These are phyloP conservation scores for Colletotrichum shisoi DNA, from an alignment of 2,329 filamentous ascomycete genomes.

Conservation along the genomic window DNA sequence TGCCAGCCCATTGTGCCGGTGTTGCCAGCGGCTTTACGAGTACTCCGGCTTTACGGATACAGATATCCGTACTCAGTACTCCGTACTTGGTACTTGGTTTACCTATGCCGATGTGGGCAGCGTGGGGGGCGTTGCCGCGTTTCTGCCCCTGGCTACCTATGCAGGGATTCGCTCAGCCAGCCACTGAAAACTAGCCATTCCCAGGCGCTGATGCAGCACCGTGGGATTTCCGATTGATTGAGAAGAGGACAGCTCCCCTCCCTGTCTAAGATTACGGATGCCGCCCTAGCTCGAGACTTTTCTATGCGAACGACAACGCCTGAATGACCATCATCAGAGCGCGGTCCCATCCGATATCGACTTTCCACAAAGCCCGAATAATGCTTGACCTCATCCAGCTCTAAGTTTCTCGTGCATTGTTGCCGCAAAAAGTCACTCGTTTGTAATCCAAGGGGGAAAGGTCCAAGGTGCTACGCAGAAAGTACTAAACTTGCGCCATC, in stretches of 20 bases:
- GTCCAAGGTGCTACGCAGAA: not conserved
- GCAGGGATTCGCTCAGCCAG: conserved; percentile 27
- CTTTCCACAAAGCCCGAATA: conserved; percentile 23
- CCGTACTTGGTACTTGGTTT: conserved; percentile 8
- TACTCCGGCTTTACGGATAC: no score
- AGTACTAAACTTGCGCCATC: conserved; percentile 7
- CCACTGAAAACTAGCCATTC: conserved; percentile 35
- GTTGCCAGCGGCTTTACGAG: conserved; percentile 9
- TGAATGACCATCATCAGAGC: conserved; percentile 29
- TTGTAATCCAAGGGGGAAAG: conserved; percentile 13
- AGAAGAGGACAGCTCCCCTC: conserved; percentile 35
- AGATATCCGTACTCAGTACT: no score
- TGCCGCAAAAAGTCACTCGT: conserved; percentile 36
- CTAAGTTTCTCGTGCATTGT: conserved; percentile 34
- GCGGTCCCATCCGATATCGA: conserved; percentile 33
- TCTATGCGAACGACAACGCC: conserved; percentile 5
- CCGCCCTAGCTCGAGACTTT: conserved; percentile 29
- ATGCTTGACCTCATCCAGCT: conserved; percentile 31
- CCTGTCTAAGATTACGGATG: conserved; percentile 16
- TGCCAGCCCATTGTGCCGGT: conserved; percentile 26
- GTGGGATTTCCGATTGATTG: conserved; percentile 36
- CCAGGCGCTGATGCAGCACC: conserved; percentile 31
- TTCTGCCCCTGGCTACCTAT: conserved; percentile 25
- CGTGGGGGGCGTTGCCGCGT: conserved; percentile 26
- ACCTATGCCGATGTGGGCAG: conserved; percentile 18